Percentiles rank a stretch among this genome's conserved stretches.
These are phyloP conservation scores for Penicillium odoratum DNA, from an alignment of 495 filamentous ascomycete species.

Conservation along the genomic window DNA sequence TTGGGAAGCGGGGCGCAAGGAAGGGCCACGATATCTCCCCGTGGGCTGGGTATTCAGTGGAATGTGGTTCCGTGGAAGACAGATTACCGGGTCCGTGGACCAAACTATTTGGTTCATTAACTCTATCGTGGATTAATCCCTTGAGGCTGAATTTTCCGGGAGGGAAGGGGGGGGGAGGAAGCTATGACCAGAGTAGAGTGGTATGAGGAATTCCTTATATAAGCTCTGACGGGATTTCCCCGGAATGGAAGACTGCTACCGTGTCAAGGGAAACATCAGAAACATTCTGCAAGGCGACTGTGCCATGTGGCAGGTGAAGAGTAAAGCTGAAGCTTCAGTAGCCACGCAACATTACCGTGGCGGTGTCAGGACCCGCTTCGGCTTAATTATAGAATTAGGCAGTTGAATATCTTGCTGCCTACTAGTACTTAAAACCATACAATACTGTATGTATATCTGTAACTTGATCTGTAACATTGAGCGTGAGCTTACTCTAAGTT, in stretches of 20 bases:
- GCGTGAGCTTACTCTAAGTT: neutral
- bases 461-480: no score
- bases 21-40: constrained; percentile 13
- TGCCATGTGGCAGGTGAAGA: constrained; percentile 23
- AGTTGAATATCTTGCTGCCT: constrained; percentile 3
- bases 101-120: constrained; percentile 13
- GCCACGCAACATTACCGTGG: neutral
- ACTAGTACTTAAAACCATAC: neutral
- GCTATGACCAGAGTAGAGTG: constrained; percentile 16
- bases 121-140: constrained; percentile 20
- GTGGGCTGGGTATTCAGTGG: constrained; percentile 7
- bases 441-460: neutral
- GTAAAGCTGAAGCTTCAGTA: neutral
- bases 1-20: constrained; percentile 22
- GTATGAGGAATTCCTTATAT: constrained; percentile 18
- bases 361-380: neutral
- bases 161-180: neutral
- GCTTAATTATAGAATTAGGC: neutral
- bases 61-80: constrained; percentile 5
- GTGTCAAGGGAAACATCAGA: constrained; percentile 24
- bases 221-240: constrained; percentile 2
- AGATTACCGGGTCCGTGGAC: neutral
- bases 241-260: constrained; percentile 29
- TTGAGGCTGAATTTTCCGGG: constrained; percentile 11
- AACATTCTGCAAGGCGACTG: constrained; percentile 33